Percentiles rank a stretch among this genome's conserved stretches.
Evolutionary conservation across 768 basidiomycete genomes (phyloP).

Genomic region (Podaxis rugospora): DNA sequence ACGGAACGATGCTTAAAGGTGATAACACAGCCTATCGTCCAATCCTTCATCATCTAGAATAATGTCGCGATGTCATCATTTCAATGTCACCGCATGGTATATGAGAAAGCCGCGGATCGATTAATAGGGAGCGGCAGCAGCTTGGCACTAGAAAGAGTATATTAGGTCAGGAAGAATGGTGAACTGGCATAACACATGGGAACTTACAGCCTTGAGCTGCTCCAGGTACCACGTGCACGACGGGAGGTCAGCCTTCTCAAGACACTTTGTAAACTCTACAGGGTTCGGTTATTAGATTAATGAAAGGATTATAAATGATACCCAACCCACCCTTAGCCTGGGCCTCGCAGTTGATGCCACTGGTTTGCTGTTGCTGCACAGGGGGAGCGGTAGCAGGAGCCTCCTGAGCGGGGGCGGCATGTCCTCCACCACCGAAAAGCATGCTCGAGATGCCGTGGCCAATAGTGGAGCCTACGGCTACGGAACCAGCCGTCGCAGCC

Average conservation of each 20-base stretch:
- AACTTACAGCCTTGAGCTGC: constrained; percentile 79
- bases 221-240: constrained; percentile 87
- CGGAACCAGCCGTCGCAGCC: constrained; percentile 89
- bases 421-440: constrained; percentile 74
- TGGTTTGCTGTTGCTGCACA: constrained; percentile 41
- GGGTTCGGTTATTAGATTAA: neutral
- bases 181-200: neutral
- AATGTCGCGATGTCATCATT: neutral
- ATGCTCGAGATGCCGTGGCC: constrained; percentile 88
- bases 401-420: constrained; percentile 40
- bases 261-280: constrained; percentile 78
- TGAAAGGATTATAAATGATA: neutral
- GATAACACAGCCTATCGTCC: neutral
- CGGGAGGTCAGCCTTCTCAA: constrained; percentile 75
- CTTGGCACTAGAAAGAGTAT: constrained; percentile 54
- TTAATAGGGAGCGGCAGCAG: constrained; percentile 52
- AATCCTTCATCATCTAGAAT: neutral
- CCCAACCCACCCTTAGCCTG: constrained; percentile 70
- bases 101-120: neutral
- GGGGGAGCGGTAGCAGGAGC: constrained; percentile 38
- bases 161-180: constrained; percentile 11
- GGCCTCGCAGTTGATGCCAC: constrained; percentile 57
- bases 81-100: neutral
- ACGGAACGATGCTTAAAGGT: neutral
- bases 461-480: constrained; percentile 82